Conservation (phyloP, 164 flowering plant species). For the Chimonanthus praecox region DNA sequence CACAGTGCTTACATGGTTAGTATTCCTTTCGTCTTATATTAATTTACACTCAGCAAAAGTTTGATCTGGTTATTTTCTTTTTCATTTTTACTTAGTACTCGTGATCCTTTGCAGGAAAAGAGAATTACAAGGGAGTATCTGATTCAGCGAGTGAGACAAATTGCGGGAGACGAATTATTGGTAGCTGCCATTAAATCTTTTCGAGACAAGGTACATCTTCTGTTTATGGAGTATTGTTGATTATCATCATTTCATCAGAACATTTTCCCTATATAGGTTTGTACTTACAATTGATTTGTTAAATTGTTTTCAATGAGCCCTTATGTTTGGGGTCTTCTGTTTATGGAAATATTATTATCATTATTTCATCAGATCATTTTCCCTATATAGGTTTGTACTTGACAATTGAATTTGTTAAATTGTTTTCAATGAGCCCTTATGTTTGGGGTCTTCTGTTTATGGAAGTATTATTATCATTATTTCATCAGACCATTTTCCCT, state of each 20-base stretch:
- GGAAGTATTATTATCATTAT: too few species aligned
- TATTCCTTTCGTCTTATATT: neutral
- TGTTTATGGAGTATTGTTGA: neutral
- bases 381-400: too few species aligned
- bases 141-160: slow-evolving; percentile 42
- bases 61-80: neutral
- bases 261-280: too few species aligned
- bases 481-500: too few species aligned
- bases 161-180: slow-evolving; percentile 68
- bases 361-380: too few species aligned
- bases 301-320: too few species aligned
- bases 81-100: neutral
- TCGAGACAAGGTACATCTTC: slow-evolving; percentile 14
- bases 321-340: too few species aligned
- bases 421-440: too few species aligned
- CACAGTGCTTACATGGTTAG: slow-evolving; percentile 23
- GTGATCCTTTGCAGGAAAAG: slow-evolving; percentile 31
- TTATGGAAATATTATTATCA: too few species aligned
- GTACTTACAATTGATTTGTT: too few species aligned
- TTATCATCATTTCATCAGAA: too few species aligned
- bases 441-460: neutral
- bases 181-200: slow-evolving; percentile 41
- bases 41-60: neutral
- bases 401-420: too few species aligned
- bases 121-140: slow-evolving; percentile 49